Conservation (phyloP, 345 rosid species). For the Syzygium oleosum region DNA sequence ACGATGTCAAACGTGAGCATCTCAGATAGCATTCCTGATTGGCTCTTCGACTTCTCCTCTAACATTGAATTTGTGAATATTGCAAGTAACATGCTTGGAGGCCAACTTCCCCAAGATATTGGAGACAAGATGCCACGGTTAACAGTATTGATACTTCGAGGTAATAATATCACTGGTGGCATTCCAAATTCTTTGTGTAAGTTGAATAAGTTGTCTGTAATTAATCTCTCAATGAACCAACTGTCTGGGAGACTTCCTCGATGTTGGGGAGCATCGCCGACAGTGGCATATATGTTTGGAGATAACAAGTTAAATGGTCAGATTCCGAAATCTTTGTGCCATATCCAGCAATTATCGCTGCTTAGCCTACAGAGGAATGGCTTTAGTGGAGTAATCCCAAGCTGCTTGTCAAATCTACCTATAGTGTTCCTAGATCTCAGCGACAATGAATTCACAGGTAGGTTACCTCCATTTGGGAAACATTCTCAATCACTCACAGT, state of each 20-base stretch:
- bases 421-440: neutral
- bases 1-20: neutral
- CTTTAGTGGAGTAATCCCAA: neutral
- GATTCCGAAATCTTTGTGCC: neutral
- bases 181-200: neutral
- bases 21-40: neutral
- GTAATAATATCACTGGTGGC: neutral
- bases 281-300: accelerated
- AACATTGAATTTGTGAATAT: neutral
- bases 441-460: neutral
- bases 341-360: neutral
- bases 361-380: neutral
- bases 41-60: neutral
- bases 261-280: neutral
- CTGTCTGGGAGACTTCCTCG: neutral
- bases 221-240: neutral
- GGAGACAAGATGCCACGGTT: neutral
- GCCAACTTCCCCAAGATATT: neutral
- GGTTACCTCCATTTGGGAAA: neutral
- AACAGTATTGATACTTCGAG: neutral
- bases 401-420: neutral
- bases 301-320: neutral
- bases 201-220: accelerated
- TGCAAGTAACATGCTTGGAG: neutral
- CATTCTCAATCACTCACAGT: too few relatives aligned